These are phyloP conservation scores for Astragalus glycyphyllos DNA, from an alignment of 306 rosid genomes.

Conservation along the genomic window DNA sequence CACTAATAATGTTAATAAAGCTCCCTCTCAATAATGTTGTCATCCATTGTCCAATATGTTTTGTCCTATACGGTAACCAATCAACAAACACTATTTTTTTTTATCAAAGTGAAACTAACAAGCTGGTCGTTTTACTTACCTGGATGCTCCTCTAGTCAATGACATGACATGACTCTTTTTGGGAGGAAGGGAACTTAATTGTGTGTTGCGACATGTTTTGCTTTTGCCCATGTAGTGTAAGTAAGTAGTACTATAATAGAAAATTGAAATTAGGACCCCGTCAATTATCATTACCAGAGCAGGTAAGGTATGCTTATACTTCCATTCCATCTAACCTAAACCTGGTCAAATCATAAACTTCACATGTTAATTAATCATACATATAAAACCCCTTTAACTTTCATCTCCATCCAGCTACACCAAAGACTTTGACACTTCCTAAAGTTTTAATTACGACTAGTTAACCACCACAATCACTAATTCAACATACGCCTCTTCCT, in stretches of 20 bases:
- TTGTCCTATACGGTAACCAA: slow-evolving; percentile 44
- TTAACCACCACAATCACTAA: not conserved
- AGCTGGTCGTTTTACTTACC: slow-evolving; percentile 37
- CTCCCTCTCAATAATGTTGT: slow-evolving; percentile 46
- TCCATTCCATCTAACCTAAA: slow-evolving; percentile 19
- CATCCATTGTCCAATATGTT: slow-evolving; percentile 37
- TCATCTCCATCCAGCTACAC: not conserved
- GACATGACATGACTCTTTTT: slow-evolving; percentile 36
- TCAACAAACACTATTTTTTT: not conserved
- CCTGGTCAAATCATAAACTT: slow-evolving; percentile 32
- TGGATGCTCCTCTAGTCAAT: slow-evolving; percentile 40
- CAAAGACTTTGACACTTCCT: not conserved
- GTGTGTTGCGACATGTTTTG: too few species aligned
- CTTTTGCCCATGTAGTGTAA: too few species aligned
- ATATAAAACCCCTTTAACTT: slow-evolving; percentile 8
- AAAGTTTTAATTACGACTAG: not conserved
- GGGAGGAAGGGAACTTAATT: not conserved
- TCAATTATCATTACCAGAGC: not conserved
- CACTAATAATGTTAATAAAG: slow-evolving; percentile 31
- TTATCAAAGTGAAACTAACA: not conserved
- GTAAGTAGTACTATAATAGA: too few species aligned
- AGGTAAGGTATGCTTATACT: not conserved
- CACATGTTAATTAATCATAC: not conserved
- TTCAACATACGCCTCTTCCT: not conserved
- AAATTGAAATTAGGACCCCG: not conserved